Evolutionary conservation across 495 filamentous ascomycete genomes (phyloP).

Genomic region (Penicillium soppii): DNA sequence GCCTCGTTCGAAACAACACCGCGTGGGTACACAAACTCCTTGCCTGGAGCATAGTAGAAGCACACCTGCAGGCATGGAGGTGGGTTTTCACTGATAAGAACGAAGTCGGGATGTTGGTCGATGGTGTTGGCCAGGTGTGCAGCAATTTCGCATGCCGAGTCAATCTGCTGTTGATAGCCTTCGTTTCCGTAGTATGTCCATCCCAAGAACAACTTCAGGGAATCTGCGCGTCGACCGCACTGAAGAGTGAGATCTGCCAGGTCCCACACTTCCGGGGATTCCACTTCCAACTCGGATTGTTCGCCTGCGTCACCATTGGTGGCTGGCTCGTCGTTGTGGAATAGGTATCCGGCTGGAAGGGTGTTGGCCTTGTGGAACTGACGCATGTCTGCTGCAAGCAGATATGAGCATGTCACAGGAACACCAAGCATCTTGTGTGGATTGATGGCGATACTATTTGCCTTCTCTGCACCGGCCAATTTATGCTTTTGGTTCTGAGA

Average conservation of each 20-base stretch:
- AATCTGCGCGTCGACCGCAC: conserved; percentile 84
- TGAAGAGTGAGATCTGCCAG: conserved; percentile 92
- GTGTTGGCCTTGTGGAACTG: conserved; percentile 81
- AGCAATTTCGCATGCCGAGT: conserved; percentile 67
- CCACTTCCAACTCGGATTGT: conserved; percentile 29
- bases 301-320: conserved; percentile 8
- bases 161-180: conserved; percentile 62
- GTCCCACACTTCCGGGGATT: conserved; percentile 71
- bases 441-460: conserved; percentile 80
- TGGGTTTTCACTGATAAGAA: conserved; percentile 70
- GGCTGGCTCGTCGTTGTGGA: conserved; percentile 54
- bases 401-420: conserved; percentile 86
- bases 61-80: conserved; percentile 92
- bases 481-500: conserved; percentile 61
- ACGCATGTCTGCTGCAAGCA: conserved; percentile 71
- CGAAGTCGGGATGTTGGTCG: conserved; percentile 54
- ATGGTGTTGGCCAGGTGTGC: conserved; percentile 62
- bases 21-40: conserved; percentile 44
- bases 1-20: conserved; percentile 36
- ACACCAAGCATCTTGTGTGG: conserved; percentile 97
- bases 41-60: conserved; percentile 76
- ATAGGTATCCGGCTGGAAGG: conserved; percentile 83
- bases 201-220: conserved; percentile 78
- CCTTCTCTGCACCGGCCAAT: conserved; percentile 67
- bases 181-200: conserved; percentile 84